These are phyloP conservation scores for Solanum virginianum DNA, from an alignment of 257 asterid genomes.

Conservation along the genomic window DNA sequence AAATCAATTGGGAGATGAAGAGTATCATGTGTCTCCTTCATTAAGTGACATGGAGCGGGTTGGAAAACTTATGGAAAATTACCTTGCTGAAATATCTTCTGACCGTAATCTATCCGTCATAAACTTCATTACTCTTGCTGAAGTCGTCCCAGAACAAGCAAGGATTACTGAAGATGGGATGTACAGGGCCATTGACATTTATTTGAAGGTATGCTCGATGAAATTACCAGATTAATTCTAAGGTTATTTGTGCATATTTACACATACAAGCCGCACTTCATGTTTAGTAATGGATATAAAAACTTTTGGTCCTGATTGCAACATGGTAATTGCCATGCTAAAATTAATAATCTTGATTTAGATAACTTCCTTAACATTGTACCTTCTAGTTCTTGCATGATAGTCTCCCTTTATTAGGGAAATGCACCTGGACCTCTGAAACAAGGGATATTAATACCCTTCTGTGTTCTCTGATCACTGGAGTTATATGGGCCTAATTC, in stretches of 20 bases:
- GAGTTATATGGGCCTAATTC: neutral
- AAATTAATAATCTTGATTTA: neutral
- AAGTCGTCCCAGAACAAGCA: constrained; percentile 56
- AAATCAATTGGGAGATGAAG: constrained; percentile 26
- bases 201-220: constrained; percentile 45
- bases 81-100: constrained; percentile 58
- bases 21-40: constrained; percentile 12
- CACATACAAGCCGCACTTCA: neutral
- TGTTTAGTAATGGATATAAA: neutral
- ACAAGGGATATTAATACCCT: neutral
- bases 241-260: neutral
- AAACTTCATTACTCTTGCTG: constrained; percentile 44
- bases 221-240: neutral
- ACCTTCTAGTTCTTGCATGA: neutral
- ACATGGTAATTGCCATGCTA: neutral
- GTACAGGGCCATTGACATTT: constrained; percentile 80
- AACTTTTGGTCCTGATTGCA: neutral
- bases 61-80: constrained; percentile 59
- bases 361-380: neutral
- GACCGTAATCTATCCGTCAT: constrained; percentile 49
- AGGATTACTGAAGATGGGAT: constrained; percentile 71
- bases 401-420: neutral
- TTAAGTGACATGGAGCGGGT: constrained; percentile 37
- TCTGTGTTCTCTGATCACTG: neutral
- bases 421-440: neutral